Evolutionary conservation across 345 rosid genomes (phyloP), one percentile per base, ranked within the genome.

Genomic region (Capsella bursapastoris): DNA sequence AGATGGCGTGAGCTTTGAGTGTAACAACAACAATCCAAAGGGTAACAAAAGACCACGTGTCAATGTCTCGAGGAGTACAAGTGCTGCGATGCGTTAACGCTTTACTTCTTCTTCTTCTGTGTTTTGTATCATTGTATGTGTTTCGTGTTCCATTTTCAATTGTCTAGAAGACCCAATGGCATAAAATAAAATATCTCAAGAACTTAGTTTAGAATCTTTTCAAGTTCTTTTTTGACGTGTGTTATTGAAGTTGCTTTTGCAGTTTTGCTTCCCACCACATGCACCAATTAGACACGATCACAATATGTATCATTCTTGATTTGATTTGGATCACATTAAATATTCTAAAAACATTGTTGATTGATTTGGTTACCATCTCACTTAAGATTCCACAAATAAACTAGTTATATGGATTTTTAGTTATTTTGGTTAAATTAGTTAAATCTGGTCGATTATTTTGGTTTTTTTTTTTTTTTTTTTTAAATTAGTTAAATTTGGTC

Each of bases 21-120:
- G 65, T 13, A 43, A 32, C 5, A 55, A 32, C 4, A 55, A 27
- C 0, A 60, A 81, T 67, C 84, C 64, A 14, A 75, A 81, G 64
- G 81, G 25, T 3, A 58, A 12, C 6, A 89, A 89, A 79, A 82
- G 81, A 66, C 72, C 87, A 77, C 84, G 91, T 43, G 84, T 78
- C 58, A 70, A 62, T 25, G 1, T 70, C 4, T 34, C 92, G 0
- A 84, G 76, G 61, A 81, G 75, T 44, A 22, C 25, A 1, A 82
- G 79, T 41, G 55, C 83, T 2, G 83, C 78, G 4, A 81, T 81
- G 82, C 82, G 89, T 65, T 75, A 41, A 31, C 38, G 59, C 4
- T 52, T 22, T 22, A 22, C 25, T 65, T 7, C 41, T 35, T 57
- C 29, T 28, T 38, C 6, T 57, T 50, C 2, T 57, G 29, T 56